Evolutionary conservation across 306 rosid species (phyloP), one percentile per base, ranked within the genome.

Genomic region (Prosopis cineraria): DNA sequence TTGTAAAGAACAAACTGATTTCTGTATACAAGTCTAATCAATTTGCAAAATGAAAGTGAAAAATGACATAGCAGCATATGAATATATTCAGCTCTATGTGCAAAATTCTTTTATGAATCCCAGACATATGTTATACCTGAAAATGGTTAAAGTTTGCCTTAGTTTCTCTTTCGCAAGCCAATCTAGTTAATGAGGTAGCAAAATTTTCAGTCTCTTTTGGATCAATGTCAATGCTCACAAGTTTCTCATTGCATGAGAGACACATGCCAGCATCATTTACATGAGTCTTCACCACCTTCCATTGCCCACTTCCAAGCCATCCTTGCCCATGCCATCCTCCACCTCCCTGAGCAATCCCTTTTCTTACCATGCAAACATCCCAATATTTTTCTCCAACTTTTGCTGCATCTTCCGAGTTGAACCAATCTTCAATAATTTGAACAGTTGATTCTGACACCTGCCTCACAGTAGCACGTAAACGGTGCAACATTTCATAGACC

Each of bases 271-370:
- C 81, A 50, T 83, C 90, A 25, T 87, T 83, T 79, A 96, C 87
- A 11, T 55, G 84, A 65, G 99, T 93, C 74, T 89, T 86, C 44
- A 24, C 88, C 83, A 86, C 88, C 65, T 77, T 93, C 98, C 99
- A 95, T 16, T 63, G 59, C 82, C 99, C 99, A 60, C 85, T 87
- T 69, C 99, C 97, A 48, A 95, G 88, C 98, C 99, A 95, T 66
- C 99, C 98, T 25, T 89, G 89, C 64, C 99, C 97, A 83, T 93
- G 99, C 98, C 99, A 96, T 63, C 99, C 99, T 70, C 98, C 99
- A 79, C 98, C 99, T 66, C 94, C 93, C 59, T 43, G 80, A 62
- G 20, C 75, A 72, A 88, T 52, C 73, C 92, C 96, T 77, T 91
- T 84, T 74, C 50, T 85, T 74, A 93, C 85, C 68, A 80, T 83